Evolutionary conservation across 2,329 filamentous ascomycete genomes (phyloP), one percentile per base, ranked within the genome.

Genomic region (Fusarium robinianum): DNA sequence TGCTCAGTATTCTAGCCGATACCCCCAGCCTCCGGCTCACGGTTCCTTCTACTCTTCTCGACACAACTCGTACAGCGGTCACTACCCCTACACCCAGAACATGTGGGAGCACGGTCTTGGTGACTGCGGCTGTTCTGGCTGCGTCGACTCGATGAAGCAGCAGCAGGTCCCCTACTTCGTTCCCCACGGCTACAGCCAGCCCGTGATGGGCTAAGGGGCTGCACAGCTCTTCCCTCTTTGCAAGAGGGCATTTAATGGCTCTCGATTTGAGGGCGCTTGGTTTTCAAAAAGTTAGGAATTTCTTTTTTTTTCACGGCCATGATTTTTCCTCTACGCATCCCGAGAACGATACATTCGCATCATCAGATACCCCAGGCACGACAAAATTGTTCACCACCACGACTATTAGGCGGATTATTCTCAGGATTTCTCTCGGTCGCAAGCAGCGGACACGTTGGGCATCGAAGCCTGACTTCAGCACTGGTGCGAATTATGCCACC

Each of bases 41-140:
- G 72, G 67, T 40, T 60, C 61, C n/a, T 71, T 68, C 24, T 72
- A 72, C 41, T 64, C 67, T 23, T 64, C 68, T 5, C 76, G 72
- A 12, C 66, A 73, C 25, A 64, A 67, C 16, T 61, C 63, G 2
- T 77, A 75, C 36, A 52, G 65, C 5, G 60, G 65, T 8, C 74
- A 72, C 52, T 79, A 76, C 37, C 66, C 71, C 5, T 78, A 79
- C 51, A 57, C 61, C 42, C 65, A 73, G 33, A 71, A 65, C 55
- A 68, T 71, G 18, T 82, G 79, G 79, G 78, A 81, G 46, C 70
- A 75, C 10, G 72, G 66, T 30, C 57, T 72, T 18, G 68, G 70
- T 6, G 78, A 79, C 44, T 80, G 77, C 65, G 72, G 65, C 44
- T 81, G 77, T 49, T 53, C 65, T 19, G 68, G 66, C 47, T 81